Base-by-base conservation (phyloP, 1,139 yeast species). In the Candida dubliniensis region DNA sequence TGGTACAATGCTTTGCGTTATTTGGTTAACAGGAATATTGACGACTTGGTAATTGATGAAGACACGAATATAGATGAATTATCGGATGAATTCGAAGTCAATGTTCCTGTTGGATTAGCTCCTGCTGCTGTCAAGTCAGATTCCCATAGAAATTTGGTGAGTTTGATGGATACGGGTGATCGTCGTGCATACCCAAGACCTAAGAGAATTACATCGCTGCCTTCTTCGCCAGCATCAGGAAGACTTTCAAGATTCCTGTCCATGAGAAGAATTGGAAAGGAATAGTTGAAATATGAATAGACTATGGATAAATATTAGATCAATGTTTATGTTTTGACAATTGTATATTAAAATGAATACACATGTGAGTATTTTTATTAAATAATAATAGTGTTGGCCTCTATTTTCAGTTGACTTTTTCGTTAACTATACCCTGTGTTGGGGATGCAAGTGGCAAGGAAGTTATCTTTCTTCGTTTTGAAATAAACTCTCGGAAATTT, bases 1-100 rank as follows among this genome's bases (percentile, higher is more conserved):
- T 93, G 99, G 99, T 85, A 76, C 63, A 86, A 88, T 57, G 88
- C 96, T 0, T 70, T 93, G 53, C 78, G 87, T 49, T 90, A 86
- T 58, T 67, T 91, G 69, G 71, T 89, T 36, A 82, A 82, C 59
- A 75, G 91, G 56, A 82, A 80, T 48, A 70, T 82, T 52, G 86
- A 81, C 42, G 89, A 83, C 34, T 66, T 84, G 45, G 65, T 71
- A 4, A 66, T 81, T 45, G 82, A 77, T 40, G 60, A 51, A 27
- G 67, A 57, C 23, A 54, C 57, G 12, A 56, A 55, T 31, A 54
- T 42, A 18, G 56, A 56, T 15, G 33, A 30, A 7, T 18, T 31
- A 25, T 12, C 27, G 8, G 57, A 57, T 9, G 46, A 47, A 30
- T 42, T 39, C 8, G 26, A 24, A 8, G 15, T 18, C 23, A 18